Conservation (phyloP, 345 rosid genomes). For the Boechera retrofracta region DNA sequence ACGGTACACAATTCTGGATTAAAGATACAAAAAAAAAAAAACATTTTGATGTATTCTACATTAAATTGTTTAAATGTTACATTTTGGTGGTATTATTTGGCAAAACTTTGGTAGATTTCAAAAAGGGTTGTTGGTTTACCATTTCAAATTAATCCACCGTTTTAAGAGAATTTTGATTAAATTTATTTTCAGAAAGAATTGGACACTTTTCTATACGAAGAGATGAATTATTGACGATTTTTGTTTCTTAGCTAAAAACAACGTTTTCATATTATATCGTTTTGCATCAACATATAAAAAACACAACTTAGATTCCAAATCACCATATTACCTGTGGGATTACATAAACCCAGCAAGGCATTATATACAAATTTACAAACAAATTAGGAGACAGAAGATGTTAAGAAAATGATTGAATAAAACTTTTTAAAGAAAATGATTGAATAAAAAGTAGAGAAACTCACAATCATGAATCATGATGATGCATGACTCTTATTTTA, state of each 20-base stretch:
- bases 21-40: too few species aligned
- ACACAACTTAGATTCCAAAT: not conserved
- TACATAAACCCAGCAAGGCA: not conserved
- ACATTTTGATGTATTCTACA: too few species aligned
- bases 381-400: constrained; percentile 15
- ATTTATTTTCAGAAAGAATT: too few species aligned
- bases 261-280: not conserved
- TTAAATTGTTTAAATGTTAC: not conserved
- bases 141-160: not conserved
- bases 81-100: not conserved
- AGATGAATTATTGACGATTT: not conserved
- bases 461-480: constrained; percentile 19
- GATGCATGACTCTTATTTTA: not conserved
- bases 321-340: not conserved
- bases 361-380: not conserved
- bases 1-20: too few species aligned
- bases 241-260: not conserved
- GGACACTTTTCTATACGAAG: too few species aligned
- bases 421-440: not conserved
- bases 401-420: not conserved
- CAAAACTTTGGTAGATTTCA: not conserved
- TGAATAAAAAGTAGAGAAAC: not conserved
- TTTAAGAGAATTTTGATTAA: not conserved
- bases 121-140: not conserved
- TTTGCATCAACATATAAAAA: not conserved